phyloP scores from a whole-genome alignment of 441 rosid species.

The Corymbia calophylla region DNA sequence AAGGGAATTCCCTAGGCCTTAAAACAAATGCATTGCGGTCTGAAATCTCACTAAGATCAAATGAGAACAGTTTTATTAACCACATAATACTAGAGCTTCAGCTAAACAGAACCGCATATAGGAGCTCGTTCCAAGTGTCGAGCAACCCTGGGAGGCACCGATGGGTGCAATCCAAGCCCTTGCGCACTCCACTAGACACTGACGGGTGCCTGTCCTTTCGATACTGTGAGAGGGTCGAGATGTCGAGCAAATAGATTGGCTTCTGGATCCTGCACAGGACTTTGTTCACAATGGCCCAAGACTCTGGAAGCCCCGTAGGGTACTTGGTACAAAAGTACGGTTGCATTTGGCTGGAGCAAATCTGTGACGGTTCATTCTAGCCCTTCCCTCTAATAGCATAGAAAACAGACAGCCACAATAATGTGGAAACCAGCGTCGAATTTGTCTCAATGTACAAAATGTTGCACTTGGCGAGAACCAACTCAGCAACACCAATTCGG shows the following conservation, averaged over 20 bases:
- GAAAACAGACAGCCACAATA: not conserved
- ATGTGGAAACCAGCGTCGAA: not conserved
- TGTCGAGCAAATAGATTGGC: not conserved
- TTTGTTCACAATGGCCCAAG: not conserved
- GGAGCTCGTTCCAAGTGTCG: constrained; percentile 72
- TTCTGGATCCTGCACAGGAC: not conserved
- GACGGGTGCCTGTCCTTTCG: constrained; percentile 56
- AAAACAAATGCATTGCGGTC: too few relatives aligned
- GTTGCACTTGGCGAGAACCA: not conserved
- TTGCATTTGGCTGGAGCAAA: not conserved
- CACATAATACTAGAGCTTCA: not conserved
- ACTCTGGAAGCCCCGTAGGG: not conserved
- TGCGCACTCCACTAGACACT: constrained; percentile 28
- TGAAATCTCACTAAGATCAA: not conserved
- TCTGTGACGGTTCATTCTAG: not conserved
- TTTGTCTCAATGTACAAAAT: not conserved
- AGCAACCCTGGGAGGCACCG: constrained; percentile 90
- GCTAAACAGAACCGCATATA: constrained; percentile 21
- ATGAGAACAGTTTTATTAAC: not conserved
- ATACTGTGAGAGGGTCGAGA: constrained; percentile 34
- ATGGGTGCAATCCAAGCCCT: constrained; percentile 62
- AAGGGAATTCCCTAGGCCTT: not conserved
- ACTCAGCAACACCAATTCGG: not conserved
- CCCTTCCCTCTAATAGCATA: not conserved
- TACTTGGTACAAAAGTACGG: not conserved